Conservation (phyloP, 108 stramenopile genomes). For the Stephanodiscus minutulus region DNA sequence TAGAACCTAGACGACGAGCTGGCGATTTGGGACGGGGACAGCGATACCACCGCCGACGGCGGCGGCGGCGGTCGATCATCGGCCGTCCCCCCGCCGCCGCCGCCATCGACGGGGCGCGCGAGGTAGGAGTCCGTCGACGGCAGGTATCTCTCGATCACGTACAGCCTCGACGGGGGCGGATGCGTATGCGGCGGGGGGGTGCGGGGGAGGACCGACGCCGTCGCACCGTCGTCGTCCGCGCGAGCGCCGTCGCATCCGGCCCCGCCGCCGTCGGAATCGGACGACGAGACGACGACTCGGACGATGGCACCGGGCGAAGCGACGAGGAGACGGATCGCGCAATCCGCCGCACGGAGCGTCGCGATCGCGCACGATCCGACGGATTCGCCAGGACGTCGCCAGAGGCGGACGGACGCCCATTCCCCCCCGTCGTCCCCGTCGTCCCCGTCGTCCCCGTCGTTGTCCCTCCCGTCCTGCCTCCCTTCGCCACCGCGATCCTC, state of each 20-base stretch:
- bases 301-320: constrained; percentile 51
- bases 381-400: constrained; percentile 75
- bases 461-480: too few species aligned
- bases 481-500: background rate
- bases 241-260: background rate
- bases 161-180: background rate
- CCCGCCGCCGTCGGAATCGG: background rate
- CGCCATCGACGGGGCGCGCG: constrained; percentile 25
- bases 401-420: constrained; percentile 54
- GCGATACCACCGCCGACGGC: background rate
- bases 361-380: constrained; percentile 63
- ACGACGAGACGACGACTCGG: background rate
- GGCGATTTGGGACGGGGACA: constrained; percentile 1
- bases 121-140: constrained; percentile 27
- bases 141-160: constrained; percentile 46
- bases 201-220: too few species aligned
- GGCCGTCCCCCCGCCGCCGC: constrained; percentile 11
- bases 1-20: constrained; percentile 12
- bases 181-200: background rate
- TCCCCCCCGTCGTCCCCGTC: background rate
- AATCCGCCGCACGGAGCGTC: constrained; percentile 34
- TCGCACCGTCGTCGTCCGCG: background rate
- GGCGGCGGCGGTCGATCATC: constrained; percentile 13
- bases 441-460: constrained; percentile 10
- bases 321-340: constrained; percentile 25